Conservation (phyloP, 495 filamentous ascomycete genomes). For the Podospora pseudoanserina region DNA sequence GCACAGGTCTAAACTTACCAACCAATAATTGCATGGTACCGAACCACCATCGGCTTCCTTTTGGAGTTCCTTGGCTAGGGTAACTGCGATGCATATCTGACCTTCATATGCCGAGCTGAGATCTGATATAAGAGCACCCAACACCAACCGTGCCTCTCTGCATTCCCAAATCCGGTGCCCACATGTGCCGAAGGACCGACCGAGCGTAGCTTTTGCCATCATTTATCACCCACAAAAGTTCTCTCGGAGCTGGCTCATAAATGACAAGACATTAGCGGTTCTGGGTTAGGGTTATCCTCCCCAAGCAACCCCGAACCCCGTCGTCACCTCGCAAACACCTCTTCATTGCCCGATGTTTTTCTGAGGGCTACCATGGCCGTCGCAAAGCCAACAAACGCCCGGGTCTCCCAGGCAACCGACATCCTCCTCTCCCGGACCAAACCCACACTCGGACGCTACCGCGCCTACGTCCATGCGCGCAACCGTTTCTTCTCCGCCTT, state of each 20-base stretch:
- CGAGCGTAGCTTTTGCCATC: too few species aligned
- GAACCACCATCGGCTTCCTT: not conserved
- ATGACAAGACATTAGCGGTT: not conserved
- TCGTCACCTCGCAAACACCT: too few species aligned
- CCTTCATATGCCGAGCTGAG: not conserved
- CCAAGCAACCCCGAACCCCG: too few species aligned
- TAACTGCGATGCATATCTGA: not conserved
- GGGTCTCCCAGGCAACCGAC: slow-evolving; percentile 15
- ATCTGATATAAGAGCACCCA: not conserved
- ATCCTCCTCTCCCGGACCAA: slow-evolving; percentile 17
- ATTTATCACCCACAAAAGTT: too few species aligned
- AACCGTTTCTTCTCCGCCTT: slow-evolving; percentile 24
- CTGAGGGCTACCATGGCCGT: too few species aligned
- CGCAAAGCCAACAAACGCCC: not conserved
- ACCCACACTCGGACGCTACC: slow-evolving; percentile 11
- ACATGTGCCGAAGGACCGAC: not conserved
- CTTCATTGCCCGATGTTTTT: too few species aligned
- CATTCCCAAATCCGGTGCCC: not conserved
- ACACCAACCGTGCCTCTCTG: not conserved
- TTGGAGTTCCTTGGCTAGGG: not conserved
- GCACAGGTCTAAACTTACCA: not conserved
- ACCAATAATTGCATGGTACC: not conserved
- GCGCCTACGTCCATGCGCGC: slow-evolving; percentile 21
- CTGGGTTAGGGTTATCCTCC: not conserved
- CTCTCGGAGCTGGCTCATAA: not conserved